Evolutionary conservation across 768 basidiomycete species (phyloP), one percentile per base, ranked within the genome.

Genomic region (Leucogyrophana mollusca): DNA sequence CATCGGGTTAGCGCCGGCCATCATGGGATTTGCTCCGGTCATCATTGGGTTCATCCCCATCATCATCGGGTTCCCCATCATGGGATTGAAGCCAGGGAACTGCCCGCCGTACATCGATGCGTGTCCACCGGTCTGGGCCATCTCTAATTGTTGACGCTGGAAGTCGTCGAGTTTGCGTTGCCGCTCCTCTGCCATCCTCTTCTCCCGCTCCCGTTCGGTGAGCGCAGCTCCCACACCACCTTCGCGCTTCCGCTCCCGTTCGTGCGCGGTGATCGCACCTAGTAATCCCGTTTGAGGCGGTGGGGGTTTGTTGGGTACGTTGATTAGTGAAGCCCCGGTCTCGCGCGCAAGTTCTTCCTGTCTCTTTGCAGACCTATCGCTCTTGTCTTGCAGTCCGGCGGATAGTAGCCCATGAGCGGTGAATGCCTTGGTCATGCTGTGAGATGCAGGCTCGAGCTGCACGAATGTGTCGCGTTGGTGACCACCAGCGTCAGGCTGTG

Each of bases 281-380:
- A 99, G 82, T 34, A 98, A 77, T 32, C 96, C 96, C 34, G 89
- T 91, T 67, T 95, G 93, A 7, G 96, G 94, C 2, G 92, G 90
- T 0, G 91, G 93, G 0, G 94, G 93, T 61, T 95, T 95, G 59
- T 85, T 82, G 4, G 91, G 92, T n/a, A 99, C 91, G 62, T 95
- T 94, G 71, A 98, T 85, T 43, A 98, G 77, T 4, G 93, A 92
- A 13, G 82, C 89, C 22, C 96, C 96, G 6, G 78, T 84, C 68
- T 96, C 94, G 27, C 94, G 77, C 9, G 96, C 96, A 9, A 90
- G 68, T 64, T 96, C 91, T 64, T 99, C 95, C 58, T 97, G 93
- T 43, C 87, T 79, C 66, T 94, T 94, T 2, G 96, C 96, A 23
- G 94, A 96, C 27, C 95, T 82, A 60, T 96, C 94, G 63, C 94